Base-by-base conservation (phyloP, 805 yeast genomes). In the Tetrapisispora phaffii region DNA sequence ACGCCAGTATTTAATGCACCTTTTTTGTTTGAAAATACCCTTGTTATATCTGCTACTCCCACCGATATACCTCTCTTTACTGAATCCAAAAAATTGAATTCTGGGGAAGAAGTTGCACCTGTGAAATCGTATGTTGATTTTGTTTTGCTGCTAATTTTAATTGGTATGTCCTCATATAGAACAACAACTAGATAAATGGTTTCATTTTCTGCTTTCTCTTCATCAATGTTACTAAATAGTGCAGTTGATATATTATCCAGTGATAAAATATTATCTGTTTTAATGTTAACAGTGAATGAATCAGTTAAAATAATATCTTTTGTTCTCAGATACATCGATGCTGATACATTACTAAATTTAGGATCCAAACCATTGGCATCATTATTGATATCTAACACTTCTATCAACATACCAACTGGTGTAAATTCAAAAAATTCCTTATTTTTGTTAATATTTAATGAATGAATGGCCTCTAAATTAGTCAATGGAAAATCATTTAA, bases 41-140 rank as follows among this genome's bases (percentile, higher is more conserved):
- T 74, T 5, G 93, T 78, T 41, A 87, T 80, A 64, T 87, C 95
- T 33, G 86, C 76, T 15, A 83, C 93, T 61, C 96, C 96, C 3
- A 88, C 89, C 33, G 90, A 93, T 15, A 87, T 76, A 46, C 95
- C 95, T 57, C 81, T 80, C 57, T 85, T 79, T 40, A 82, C 73
- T 13, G 44, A 31, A 23, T 23, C 16, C 15, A 36, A 24, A 23
- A 36, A n/a, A 4, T 4, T n/a, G 7, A 23, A 21, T 10, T 42
- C 37, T 6, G 49, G n/a, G 7, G 31, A 10, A 2, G 34, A 22
- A 13, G 8, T 24, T 9, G 20, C 20, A 2, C 26, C 17, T 9
- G 33, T 19, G 13, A 24, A 2, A 3, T 7, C 7, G 3, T 20
- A 10, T 4, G 5, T 26, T 1, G 20, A 6, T 8, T 9, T 16